Base-by-base conservation (phyloP, 257 asterid genomes). In the Anisodus acutangulus region DNA sequence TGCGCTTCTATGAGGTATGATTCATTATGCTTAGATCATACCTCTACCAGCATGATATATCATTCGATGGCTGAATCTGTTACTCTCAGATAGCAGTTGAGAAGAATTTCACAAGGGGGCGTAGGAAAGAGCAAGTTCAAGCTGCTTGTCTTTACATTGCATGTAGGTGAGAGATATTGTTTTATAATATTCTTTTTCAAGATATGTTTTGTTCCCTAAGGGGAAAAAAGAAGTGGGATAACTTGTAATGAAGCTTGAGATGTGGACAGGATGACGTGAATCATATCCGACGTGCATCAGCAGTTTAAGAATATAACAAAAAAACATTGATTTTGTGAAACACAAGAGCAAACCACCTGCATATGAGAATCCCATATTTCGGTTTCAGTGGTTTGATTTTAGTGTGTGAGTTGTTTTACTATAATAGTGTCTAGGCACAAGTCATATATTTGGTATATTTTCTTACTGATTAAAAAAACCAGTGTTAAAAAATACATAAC, bases 61-160 rank as follows among this genome's bases (percentile, higher is more conserved):
- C 49, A 5, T 43, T 17, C 9, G 15, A 13, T 64, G 63, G 39
- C 62, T 82, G 84, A 71, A 71, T n/a, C 37, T 64, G 3, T 64
- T 68, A 31, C 31, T 85, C 86, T 81, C 88, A 95, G 97, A 87
- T 91, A 79, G 97, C 93, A 83, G 66, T 92, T 66, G 97, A 93
- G 66, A 92, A 91, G 67, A 87, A 88, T 84, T 94, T 93, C 88
- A 93, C 98, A 31, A 92, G 89, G 90, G 98, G 99, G 26, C 96
- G 97, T 81, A 91, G 95, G 89, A 94, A 88, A 88, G 95, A 92
- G 49, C 97, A 88, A 85, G 97, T 95, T 55, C 91, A 90, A 80
- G 97, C 97, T 86, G 91, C 98, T 84, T 93, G 97, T 89, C 93
- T 95, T 83, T 95, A 94, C 89, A 93, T 93, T 86, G 66, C 87